phyloP scores from a whole-genome alignment of 441 rosid species.

The Eruca vesicaria region DNA sequence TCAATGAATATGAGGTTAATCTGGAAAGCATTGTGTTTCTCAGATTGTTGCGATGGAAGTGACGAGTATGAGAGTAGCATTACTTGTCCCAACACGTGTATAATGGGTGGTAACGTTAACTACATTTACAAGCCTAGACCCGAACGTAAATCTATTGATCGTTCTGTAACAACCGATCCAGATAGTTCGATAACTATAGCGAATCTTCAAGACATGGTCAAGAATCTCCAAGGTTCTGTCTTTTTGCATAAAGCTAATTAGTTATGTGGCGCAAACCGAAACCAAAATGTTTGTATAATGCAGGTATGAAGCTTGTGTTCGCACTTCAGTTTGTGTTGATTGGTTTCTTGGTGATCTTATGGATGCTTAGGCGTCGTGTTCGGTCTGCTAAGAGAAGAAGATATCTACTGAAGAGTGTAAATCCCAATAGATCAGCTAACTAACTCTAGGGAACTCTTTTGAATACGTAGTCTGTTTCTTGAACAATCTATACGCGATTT shows the following conservation, averaged over 20 bases:
- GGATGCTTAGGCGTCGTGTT: conserved; percentile 32
- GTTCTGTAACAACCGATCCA: conserved; percentile 16
- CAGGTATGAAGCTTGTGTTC: conserved; percentile 71
- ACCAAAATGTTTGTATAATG: conserved; percentile 20
- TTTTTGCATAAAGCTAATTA: not conserved
- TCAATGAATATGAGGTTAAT: not conserved
- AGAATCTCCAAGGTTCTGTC: conserved; percentile 50
- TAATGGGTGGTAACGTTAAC: conserved; percentile 75
- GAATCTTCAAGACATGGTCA: conserved; percentile 42
- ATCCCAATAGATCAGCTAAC: conserved; percentile 5
- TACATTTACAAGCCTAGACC: conserved; percentile 47
- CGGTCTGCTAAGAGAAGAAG: conserved; percentile 58
- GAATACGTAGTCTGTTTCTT: not conserved
- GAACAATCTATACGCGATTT: not conserved
- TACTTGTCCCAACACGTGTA: conserved; percentile 69
- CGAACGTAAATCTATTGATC: conserved; percentile 25
- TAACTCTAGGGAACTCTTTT: not conserved
- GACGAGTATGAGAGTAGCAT: conserved; percentile 69
- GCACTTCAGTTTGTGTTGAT: conserved; percentile 49
- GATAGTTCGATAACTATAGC: conserved; percentile 33
- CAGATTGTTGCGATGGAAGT: conserved; percentile 97
- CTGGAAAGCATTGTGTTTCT: not conserved
- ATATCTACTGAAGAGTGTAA: not conserved
- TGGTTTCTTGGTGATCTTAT: conserved; percentile 43
- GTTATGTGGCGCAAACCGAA: not conserved